A percentile compares a stretch with the other conserved stretches of the same genome.
These are phyloP conservation scores for Entrophospora sp. DNA, from an alignment of 192 early-diverging fungal genomes.

Conservation along the genomic window DNA sequence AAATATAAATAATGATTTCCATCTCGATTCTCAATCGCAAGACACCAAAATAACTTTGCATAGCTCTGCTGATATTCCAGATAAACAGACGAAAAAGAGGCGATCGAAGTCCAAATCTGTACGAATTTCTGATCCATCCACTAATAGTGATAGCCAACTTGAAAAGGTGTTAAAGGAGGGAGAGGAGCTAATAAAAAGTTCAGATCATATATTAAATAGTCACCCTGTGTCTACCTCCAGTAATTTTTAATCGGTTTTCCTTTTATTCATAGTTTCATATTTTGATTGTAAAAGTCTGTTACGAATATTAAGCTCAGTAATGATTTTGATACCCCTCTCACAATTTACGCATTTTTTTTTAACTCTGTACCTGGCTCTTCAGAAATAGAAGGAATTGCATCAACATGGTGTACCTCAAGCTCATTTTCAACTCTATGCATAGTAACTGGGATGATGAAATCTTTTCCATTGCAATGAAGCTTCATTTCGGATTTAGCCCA, in stretches of 20 bases:
- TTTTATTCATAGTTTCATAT: constrained; percentile 8
- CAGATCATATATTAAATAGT: constrained; percentile 1
- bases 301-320: background rate
- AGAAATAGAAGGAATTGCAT: no score
- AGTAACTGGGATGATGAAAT: no score
- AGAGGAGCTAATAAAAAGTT: background rate
- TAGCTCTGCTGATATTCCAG: background rate
- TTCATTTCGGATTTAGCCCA: no score
- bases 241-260: background rate
- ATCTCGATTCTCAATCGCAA: background rate
- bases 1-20: background rate
- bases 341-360: no score
- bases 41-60: background rate
- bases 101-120: background rate
- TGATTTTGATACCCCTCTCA: background rate
- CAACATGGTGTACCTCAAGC: no score
- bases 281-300: background rate
- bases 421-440: no score
- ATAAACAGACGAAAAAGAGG: background rate
- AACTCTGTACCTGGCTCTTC: background rate
- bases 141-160: background rate
- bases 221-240: no score
- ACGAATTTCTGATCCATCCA: background rate
- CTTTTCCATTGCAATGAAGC: no score
- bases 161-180: background rate